phyloP scores from a whole-genome alignment of 257 asterid genomes.

The Perilla frutescens region DNA sequence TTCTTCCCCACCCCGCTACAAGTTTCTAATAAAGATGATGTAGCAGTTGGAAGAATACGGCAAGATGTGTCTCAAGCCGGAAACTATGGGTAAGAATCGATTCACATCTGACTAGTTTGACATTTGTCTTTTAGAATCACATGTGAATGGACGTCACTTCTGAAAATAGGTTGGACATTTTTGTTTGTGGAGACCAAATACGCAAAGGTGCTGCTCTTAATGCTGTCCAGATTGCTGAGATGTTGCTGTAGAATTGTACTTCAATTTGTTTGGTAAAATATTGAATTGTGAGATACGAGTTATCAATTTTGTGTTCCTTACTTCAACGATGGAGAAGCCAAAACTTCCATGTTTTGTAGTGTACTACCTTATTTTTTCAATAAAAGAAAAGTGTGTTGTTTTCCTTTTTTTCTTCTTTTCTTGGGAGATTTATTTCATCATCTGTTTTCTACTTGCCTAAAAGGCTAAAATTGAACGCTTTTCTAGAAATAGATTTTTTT shows the following conservation, averaged over 20 bases:
- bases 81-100: slow-evolving; percentile 65
- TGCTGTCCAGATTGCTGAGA: slow-evolving; percentile 87
- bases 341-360: slow-evolving; percentile 1
- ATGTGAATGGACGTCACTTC: not conserved
- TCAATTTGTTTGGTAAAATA: not conserved
- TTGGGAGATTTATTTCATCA: not conserved
- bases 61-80: slow-evolving; percentile 91
- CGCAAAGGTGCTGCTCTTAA: slow-evolving; percentile 97
- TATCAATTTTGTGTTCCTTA: slow-evolving; percentile 27
- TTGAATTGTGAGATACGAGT: slow-evolving; percentile 26
- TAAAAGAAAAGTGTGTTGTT: not conserved
- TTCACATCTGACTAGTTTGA: not conserved
- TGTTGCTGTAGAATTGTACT: slow-evolving; percentile 54
- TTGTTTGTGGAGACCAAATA: slow-evolving; percentile 96
- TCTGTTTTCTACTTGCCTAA: not conserved
- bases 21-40: slow-evolving; percentile 87
- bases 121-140: not conserved
- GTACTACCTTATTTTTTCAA: slow-evolving; percentile 6
- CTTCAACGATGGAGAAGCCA: slow-evolving; percentile 6
- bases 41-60: slow-evolving; percentile 94
- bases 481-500: no score
- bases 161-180: slow-evolving; percentile 79
- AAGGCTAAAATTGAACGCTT: no score
- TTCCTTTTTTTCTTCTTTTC: no score
- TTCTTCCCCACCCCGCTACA: slow-evolving; percentile 85